A percentile compares a stretch with the other conserved stretches of the same genome.
Evolutionary conservation across 345 rosid genomes (phyloP).

Genomic region (Heritiera fomes): DNA sequence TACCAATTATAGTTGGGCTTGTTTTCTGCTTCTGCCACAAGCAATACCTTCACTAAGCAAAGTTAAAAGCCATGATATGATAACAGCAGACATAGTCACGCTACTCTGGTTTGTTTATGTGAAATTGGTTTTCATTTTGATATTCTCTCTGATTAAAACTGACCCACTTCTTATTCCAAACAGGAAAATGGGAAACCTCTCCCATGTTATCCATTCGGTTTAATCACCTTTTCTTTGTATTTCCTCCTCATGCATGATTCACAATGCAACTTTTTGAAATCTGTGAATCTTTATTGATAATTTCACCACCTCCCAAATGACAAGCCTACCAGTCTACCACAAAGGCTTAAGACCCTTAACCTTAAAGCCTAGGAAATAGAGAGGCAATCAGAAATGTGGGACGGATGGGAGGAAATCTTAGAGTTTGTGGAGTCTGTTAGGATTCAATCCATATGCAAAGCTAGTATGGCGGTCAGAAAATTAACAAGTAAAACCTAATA

Average conservation of each 20-base stretch:
- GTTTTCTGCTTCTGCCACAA: slow-evolving; percentile 11
- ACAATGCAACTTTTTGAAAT: not conserved
- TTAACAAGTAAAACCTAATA: too few species aligned
- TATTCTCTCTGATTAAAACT: slow-evolving; percentile 8
- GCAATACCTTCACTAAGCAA: slow-evolving; percentile 17
- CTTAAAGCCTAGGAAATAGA: not conserved
- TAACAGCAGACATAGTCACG: slow-evolving; percentile 8
- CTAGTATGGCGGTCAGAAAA: too few species aligned
- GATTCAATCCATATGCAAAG: too few species aligned
- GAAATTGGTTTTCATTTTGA: not conserved
- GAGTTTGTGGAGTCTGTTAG: too few species aligned
- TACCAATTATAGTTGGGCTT: not conserved
- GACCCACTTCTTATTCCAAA: not conserved
- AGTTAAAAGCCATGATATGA: slow-evolving; percentile 13
- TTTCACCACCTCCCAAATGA: not conserved
- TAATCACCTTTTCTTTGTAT: not conserved
- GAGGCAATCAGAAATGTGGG: not conserved
- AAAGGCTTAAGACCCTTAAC: not conserved
- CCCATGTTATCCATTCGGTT: slow-evolving; percentile 14
- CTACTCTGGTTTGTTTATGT: not conserved
- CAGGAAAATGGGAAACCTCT: not conserved
- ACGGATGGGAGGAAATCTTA: not conserved
- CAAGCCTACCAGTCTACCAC: slow-evolving; percentile 1
- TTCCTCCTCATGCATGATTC: not conserved
- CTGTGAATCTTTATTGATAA: not conserved